These are phyloP conservation scores for Diplodia intermedia DNA, from an alignment of 2,329 filamentous ascomycete species.

Conservation along the genomic window DNA sequence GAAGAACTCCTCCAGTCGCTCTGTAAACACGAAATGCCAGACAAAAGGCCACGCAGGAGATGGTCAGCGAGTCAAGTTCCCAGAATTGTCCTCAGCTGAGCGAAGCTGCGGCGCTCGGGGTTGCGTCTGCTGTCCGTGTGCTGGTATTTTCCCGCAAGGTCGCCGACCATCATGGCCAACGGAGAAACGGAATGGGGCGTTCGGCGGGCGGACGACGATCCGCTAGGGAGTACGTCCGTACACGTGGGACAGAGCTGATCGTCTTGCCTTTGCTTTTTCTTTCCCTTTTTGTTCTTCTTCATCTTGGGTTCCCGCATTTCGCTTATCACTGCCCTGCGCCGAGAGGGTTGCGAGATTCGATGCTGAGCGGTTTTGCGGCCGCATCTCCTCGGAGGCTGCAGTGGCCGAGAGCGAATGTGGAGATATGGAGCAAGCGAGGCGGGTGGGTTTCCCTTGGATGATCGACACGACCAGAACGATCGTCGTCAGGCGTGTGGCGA, in stretches of 20 bases:
- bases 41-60: neutral
- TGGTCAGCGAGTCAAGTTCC: neutral
- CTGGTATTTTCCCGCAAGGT: neutral
- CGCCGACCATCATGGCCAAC: neutral
- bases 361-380: neutral
- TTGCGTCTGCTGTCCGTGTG: neutral
- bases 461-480: constrained; percentile 7
- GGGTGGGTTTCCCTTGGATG: constrained; percentile 1
- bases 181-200: constrained; percentile 1
- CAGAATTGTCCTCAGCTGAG: neutral
- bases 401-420: neutral
- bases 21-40: neutral
- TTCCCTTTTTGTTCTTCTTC: neutral
- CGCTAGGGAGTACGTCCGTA: constrained; percentile 2
- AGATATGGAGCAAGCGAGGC: constrained; percentile 18
- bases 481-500: constrained; percentile 2
- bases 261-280: neutral
- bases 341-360: neutral
- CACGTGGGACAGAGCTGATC: neutral
- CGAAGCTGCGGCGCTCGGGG: neutral
- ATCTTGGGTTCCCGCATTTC: neutral
- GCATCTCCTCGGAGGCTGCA: neutral
- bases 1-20: neutral
- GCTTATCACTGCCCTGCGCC: neutral
- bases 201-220: neutral